Conservation (phyloP, 805 yeast species). For the Candida michaelii region DNA sequence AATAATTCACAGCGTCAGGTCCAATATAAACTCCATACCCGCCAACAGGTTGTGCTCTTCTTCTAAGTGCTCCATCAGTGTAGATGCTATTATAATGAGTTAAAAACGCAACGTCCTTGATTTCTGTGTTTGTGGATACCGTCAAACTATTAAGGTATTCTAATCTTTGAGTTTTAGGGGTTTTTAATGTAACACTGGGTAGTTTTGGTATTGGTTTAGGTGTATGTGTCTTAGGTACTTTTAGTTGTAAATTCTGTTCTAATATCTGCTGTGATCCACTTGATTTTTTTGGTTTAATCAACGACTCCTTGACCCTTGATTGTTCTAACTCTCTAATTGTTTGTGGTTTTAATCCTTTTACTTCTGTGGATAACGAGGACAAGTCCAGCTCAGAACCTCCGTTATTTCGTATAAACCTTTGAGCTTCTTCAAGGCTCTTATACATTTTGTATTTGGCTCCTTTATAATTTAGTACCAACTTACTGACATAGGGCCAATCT, state of each 20-base stretch:
- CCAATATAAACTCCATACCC: conserved; percentile 70
- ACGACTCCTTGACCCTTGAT: too few species aligned
- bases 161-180: background rate
- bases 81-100: background rate
- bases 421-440: conserved; percentile 47
- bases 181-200: too few species aligned
- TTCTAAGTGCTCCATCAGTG: background rate
- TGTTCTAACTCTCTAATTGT: too few species aligned
- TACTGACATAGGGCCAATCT: conserved; percentile 58
- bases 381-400: too few species aligned
- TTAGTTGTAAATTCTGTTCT: too few species aligned
- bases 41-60: conserved; percentile 10
- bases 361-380: too few species aligned
- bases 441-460: conserved; percentile 63
- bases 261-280: too few species aligned
- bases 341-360: background rate
- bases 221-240: too few species aligned
- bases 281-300: too few species aligned
- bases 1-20: conserved; percentile 49
- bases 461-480: conserved; percentile 53
- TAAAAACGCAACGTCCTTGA: background rate
- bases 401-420: conserved; percentile 29
- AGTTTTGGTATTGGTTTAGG: too few species aligned
- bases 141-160: background rate
- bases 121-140: background rate